Evolutionary conservation across 371 early-diverging fungal species (phyloP), one percentile per base, ranked within the genome.

Genomic region (Polyrhizophydium stewartii): DNA sequence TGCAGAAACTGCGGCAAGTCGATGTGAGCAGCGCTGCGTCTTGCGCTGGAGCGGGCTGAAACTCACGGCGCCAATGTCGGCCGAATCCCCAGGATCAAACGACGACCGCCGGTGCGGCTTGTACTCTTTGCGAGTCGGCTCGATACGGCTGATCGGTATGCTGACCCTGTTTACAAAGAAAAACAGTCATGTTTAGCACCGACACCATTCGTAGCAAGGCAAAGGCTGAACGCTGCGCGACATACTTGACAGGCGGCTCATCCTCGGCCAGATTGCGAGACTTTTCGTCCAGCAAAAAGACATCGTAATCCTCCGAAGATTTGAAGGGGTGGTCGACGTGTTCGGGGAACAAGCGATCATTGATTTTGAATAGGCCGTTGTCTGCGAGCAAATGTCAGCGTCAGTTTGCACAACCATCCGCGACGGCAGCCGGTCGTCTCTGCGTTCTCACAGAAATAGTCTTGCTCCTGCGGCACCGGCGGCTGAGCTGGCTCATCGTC

Each of bases 201-300:
- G 35, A 35, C 35, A 35, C 13, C 28, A 47, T 7, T 16, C 28
- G 49, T 47, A 3, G 16, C 22, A 25, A 22, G 3, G 28, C 28
- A 47, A 25, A 53, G 5, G 27, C 27, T 53, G 7, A 16, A 53
- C 5, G 24, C 53, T 12, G 53, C 25, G 5, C 5, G 35, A n/a
- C 53, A 25, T 25, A 53, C 53, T 53, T 53, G 9, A 53, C 53
- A 12, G 53, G 53, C 30, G 53, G 53, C 32, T 53, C 53, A 12
- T 53, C 35, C 25, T 6, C 30, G 16, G 53, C 53, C 5, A 53
- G 30, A 3, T 53, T 3, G 10, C 35, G 3, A 9, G 30, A 30
- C 35, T 53, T 53, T 53, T 53, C 35, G 35, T 53, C 53, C 30
- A 53, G 32, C 53, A 53, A n/a, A 25, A 53, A 53, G 3, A 53